These are phyloP conservation scores for Achaetomiella virescens DNA, from an alignment of 495 filamentous ascomycete genomes.

Conservation along the genomic window DNA sequence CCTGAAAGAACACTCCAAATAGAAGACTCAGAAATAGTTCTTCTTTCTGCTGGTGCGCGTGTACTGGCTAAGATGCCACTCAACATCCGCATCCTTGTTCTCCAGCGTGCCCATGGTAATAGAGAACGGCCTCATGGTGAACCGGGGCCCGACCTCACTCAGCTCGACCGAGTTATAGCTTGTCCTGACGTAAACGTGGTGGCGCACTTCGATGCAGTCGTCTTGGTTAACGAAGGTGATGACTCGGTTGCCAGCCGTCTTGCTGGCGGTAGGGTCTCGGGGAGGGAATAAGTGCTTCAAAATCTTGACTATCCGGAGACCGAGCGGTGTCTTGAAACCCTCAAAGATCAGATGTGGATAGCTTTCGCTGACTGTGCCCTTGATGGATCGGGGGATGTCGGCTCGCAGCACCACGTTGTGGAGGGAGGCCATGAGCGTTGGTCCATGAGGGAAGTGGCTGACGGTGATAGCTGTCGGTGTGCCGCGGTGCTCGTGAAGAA, in stretches of 20 bases:
- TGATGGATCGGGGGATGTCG: slow-evolving; percentile 80
- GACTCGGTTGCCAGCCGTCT: slow-evolving; percentile 78
- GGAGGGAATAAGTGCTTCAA: slow-evolving; percentile 94
- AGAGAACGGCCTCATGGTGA: slow-evolving; percentile 95
- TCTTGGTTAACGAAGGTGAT: slow-evolving; percentile 95
- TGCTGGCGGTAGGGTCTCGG: slow-evolving; percentile 60
- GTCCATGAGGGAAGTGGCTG: slow-evolving; percentile 92
- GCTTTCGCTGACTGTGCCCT: slow-evolving; percentile 86
- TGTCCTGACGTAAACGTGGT: slow-evolving; percentile 57
- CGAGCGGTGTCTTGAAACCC: slow-evolving; percentile 79
- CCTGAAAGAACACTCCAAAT: not conserved
- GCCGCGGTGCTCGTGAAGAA: slow-evolving; percentile 91
- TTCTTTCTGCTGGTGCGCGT: slow-evolving; percentile 89
- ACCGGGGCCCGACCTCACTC: slow-evolving; percentile 89
- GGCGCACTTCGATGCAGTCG: slow-evolving; percentile 72
- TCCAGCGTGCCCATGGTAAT: slow-evolving; percentile 90
- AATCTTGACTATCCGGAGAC: slow-evolving; percentile 78
- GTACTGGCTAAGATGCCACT: slow-evolving; percentile 93
- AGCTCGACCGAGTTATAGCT: slow-evolving; percentile 85
- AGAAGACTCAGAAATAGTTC: slow-evolving; percentile 63
- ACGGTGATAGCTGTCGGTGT: slow-evolving; percentile 87
- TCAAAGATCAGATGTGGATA: slow-evolving; percentile 97
- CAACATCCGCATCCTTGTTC: slow-evolving; percentile 91
- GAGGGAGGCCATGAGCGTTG: slow-evolving; percentile 82
- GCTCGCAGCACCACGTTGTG: slow-evolving; percentile 93